These are phyloP conservation scores for Penicillium parvum DNA, from an alignment of 495 filamentous ascomycete genomes.

Conservation along the genomic window DNA sequence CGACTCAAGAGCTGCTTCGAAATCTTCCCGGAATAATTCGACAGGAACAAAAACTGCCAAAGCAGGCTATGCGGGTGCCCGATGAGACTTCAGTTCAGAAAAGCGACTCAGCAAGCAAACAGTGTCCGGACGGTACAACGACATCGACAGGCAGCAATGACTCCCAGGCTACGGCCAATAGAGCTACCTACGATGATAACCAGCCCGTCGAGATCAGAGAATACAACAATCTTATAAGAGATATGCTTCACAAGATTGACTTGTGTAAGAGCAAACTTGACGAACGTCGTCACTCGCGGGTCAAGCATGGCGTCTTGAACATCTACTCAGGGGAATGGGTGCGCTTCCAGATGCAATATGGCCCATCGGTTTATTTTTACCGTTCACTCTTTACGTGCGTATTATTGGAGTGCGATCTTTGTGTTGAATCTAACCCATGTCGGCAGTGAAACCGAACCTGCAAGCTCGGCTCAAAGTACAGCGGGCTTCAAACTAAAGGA, in stretches of 20 bases:
- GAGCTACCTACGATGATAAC: not conserved
- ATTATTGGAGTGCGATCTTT: no score
- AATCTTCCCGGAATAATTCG: not conserved
- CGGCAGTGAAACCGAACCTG: no score
- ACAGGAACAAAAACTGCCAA: not conserved
- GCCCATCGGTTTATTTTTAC: not conserved
- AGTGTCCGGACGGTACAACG: not conserved
- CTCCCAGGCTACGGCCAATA: not conserved
- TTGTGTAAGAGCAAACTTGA: slow-evolving; percentile 9
- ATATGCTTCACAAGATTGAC: slow-evolving; percentile 12
- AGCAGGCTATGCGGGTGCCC: no score
- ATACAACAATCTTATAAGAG: slow-evolving; percentile 8
- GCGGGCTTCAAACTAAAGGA: no score
- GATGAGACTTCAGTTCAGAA: no score
- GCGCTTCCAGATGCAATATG: slow-evolving; percentile 5
- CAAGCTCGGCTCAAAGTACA: no score
- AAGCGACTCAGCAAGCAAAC: not conserved
- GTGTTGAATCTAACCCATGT: no score
- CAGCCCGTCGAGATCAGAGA: slow-evolving; percentile 1
- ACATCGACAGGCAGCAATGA: not conserved
- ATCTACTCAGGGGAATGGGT: slow-evolving; percentile 8
- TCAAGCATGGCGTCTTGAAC: slow-evolving; percentile 11
- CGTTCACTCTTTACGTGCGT: not conserved
- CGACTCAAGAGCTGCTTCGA: not conserved
- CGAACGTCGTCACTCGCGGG: not conserved